These are phyloP conservation scores for Fusarium nurragi DNA, from an alignment of 2,329 filamentous ascomycete species.

Conservation along the genomic window DNA sequence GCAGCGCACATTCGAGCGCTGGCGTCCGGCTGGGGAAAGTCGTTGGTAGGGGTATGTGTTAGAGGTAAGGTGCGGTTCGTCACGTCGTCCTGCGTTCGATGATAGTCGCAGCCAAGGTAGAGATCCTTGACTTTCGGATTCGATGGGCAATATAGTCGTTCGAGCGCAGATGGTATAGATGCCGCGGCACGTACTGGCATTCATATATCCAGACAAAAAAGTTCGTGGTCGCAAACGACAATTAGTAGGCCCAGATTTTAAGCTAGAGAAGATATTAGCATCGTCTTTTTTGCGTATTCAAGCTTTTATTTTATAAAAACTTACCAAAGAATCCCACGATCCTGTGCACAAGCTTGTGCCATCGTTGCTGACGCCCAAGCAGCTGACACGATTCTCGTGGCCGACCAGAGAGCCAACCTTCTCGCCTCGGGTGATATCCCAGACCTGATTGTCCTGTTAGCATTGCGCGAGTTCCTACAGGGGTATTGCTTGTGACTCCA, in stretches of 20 bases:
- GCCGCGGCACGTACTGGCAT: conserved; percentile 43
- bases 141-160: conserved; percentile 46
- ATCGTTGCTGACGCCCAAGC: conserved; percentile 97
- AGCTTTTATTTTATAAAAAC: conserved; percentile 49
- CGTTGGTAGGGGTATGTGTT: conserved; percentile 46
- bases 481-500: not conserved
- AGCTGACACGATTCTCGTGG: conserved; percentile 99
- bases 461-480: not conserved
- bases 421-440: conserved; percentile 96
- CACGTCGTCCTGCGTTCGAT: conserved; percentile 54
- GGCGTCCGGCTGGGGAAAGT: conserved; percentile 39
- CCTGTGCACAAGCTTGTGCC: conserved; percentile 99
- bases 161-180: conserved; percentile 45
- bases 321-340: conserved; percentile 98
- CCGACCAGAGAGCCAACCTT: conserved; percentile 96
- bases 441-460: conserved; percentile 72
- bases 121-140: conserved; percentile 45
- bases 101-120: conserved; percentile 48
- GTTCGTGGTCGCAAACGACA: conserved; percentile 38
- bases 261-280: conserved; percentile 62
- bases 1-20: conserved; percentile 38
- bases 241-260: conserved; percentile 87
- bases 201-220: conserved; percentile 45
- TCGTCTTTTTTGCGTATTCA: not conserved
- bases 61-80: conserved; percentile 50